phyloP scores from a whole-genome alignment of 2,329 filamentous ascomycete genomes.

The Lecanicillium sp. region DNA sequence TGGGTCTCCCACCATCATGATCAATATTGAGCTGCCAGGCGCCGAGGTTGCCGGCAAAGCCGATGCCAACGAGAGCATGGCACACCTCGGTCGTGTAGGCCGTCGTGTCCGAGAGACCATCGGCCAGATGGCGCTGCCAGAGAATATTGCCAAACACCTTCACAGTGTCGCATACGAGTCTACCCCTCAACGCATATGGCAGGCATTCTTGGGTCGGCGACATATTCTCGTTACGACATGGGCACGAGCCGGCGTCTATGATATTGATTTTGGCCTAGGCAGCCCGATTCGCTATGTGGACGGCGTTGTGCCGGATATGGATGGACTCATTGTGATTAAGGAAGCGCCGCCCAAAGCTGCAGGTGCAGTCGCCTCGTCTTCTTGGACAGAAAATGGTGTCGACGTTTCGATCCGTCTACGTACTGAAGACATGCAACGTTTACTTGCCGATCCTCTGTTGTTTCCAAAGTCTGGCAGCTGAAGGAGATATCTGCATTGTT shows the following conservation, averaged over 20 bases:
- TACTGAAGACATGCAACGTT: too few relatives aligned
- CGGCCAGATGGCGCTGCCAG: slow-evolving; percentile 1
- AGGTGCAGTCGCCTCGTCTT: too few relatives aligned
- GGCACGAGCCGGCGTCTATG: slow-evolving; percentile 17
- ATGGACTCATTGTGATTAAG: too few relatives aligned
- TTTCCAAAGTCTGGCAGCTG: too few relatives aligned
- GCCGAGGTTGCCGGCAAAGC: not conserved
- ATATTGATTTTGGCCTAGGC: slow-evolving; percentile 16
- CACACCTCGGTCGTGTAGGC: not conserved
- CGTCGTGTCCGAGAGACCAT: slow-evolving; percentile 12
- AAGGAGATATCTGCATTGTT: too few relatives aligned
- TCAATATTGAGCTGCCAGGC: slow-evolving; percentile 13
- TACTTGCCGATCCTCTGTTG: too few relatives aligned
- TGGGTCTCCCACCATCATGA: slow-evolving; percentile 16
- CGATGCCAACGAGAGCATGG: not conserved
- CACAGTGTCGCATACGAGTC: slow-evolving; percentile 15
- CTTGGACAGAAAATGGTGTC: too few relatives aligned
- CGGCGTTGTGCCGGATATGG: too few relatives aligned
- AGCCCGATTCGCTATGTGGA: too few relatives aligned
- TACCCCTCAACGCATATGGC: slow-evolving; percentile 18
- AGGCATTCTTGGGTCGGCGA: slow-evolving; percentile 15
- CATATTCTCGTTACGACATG: slow-evolving; percentile 19
- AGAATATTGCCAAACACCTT: slow-evolving; percentile 11
- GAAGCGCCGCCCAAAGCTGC: too few relatives aligned
- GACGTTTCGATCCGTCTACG: too few relatives aligned